Conservation (phyloP, 2,329 filamentous ascomycete species). For the Calonectria pseudoturangicola region DNA sequence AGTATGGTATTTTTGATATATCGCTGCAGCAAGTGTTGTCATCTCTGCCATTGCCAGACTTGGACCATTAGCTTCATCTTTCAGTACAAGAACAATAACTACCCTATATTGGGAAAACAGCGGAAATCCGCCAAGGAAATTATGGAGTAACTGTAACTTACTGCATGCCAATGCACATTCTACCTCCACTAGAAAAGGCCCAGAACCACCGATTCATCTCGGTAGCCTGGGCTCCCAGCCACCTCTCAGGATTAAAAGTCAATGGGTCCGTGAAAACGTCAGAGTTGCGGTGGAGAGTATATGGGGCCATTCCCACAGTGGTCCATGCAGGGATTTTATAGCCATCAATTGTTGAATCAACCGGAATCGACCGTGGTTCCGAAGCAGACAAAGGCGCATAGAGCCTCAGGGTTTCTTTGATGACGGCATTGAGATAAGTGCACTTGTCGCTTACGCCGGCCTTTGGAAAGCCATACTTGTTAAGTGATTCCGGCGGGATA, state of each 20-base stretch:
- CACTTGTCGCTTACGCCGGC: slow-evolving; percentile 62
- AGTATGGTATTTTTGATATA: slow-evolving; percentile 47
- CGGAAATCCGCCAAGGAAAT: not conserved
- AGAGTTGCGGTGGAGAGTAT: slow-evolving; percentile 52
- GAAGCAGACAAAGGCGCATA: slow-evolving; percentile 71
- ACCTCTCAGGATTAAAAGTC: slow-evolving; percentile 54
- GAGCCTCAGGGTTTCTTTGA: slow-evolving; percentile 70
- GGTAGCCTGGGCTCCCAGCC: slow-evolving; percentile 44
- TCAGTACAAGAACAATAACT: not conserved
- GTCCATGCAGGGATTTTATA: slow-evolving; percentile 51
- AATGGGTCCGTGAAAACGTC: slow-evolving; percentile 49
- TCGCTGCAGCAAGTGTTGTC: slow-evolving; percentile 43
- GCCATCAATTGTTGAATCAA: slow-evolving; percentile 48
- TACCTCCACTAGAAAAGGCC: slow-evolving; percentile 51
- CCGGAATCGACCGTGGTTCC: slow-evolving; percentile 64
- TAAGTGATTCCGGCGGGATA: slow-evolving; percentile 50
- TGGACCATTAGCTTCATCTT: not conserved
- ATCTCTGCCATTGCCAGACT: slow-evolving; percentile 52
- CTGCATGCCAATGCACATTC: slow-evolving; percentile 54
- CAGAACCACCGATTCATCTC: slow-evolving; percentile 53
- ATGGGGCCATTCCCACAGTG: slow-evolving; percentile 54
- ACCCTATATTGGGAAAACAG: not conserved
- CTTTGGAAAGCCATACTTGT: slow-evolving; percentile 54
- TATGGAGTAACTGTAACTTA: slow-evolving; percentile 34
- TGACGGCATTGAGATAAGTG: slow-evolving; percentile 67